A percentile compares a stretch with the other conserved stretches of the same genome.
These are phyloP conservation scores for Tardiomyces depauwii DNA, from an alignment of 1,139 yeast genomes.

Conservation along the genomic window DNA sequence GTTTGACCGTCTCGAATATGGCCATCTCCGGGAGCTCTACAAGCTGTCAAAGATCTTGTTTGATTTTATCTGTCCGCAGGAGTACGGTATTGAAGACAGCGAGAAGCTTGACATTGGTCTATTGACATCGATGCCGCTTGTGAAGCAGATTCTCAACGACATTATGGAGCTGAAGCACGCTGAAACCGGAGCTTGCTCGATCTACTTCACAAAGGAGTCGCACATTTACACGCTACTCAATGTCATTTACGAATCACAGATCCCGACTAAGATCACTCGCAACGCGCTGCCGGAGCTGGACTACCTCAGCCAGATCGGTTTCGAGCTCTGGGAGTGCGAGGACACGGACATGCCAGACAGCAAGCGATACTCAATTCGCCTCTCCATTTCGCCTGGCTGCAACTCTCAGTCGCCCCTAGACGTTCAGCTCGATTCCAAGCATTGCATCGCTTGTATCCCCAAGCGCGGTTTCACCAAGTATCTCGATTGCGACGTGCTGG, in stretches of 20 bases:
- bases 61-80: conserved; percentile 97
- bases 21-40: conserved; percentile 77
- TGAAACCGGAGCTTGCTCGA: conserved; percentile 58
- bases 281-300: conserved; percentile 95
- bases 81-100: conserved; percentile 91
- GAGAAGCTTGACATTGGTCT: conserved; percentile 95
- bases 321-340: conserved; percentile 76
- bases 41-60: conserved; percentile 84
- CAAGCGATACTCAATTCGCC: conserved; percentile 77
- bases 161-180: conserved; percentile 70
- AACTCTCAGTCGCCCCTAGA: conserved; percentile 96
- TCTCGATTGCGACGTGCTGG: conserved; percentile 81
- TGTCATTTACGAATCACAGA: conserved; percentile 84
- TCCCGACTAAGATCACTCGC: conserved; percentile 89
- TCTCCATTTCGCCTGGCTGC: conserved; percentile 93
- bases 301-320: conserved; percentile 86
- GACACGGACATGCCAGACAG: conserved; percentile 42
- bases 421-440: conserved; percentile 91
- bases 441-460: conserved; percentile 93
- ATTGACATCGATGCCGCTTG: conserved; percentile 86
- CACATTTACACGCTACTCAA: conserved; percentile 91
- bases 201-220: conserved; percentile 93
- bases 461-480: conserved; percentile 84
- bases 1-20: conserved; percentile 73
- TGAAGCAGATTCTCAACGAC: conserved; percentile 76